Percentiles rank a stretch among this genome's conserved stretches.
These are phyloP conservation scores for Alectoria sarmentosa DNA, from an alignment of 495 filamentous ascomycete species.

Conservation along the genomic window DNA sequence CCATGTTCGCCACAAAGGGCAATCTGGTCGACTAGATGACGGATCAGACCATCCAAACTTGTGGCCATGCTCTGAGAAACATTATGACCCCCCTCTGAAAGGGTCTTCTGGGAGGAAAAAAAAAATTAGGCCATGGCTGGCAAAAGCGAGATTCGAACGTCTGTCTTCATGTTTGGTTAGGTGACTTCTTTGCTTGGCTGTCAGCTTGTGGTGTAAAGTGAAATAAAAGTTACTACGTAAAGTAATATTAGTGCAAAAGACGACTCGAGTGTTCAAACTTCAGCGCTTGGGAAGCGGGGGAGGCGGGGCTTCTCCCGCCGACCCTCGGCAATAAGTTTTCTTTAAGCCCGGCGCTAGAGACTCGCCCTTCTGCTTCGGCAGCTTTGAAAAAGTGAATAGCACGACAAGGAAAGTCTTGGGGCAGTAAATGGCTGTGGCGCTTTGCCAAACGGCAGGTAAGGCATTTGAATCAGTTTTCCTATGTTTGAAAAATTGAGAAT, in stretches of 20 bases:
- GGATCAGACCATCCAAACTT: slow-evolving; percentile 62
- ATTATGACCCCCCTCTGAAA: slow-evolving; percentile 17
- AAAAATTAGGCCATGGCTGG: slow-evolving; percentile 19
- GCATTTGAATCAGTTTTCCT: not conserved
- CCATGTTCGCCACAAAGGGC: slow-evolving; percentile 62
- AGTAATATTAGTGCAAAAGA: not conserved
- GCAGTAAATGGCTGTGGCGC: not conserved
- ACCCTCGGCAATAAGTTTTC: not conserved
- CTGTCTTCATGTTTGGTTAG: not conserved
- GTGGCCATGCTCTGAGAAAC: slow-evolving; percentile 47
- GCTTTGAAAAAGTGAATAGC: no score
- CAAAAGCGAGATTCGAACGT: slow-evolving; percentile 16
- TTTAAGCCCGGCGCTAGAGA: slow-evolving; percentile 8
- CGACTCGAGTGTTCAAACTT: not conserved
- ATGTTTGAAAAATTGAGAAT: not conserved
- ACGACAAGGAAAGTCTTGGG: not conserved
- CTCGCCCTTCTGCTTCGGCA: slow-evolving; percentile 1
- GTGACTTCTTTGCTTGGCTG: no score
- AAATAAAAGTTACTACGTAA: no score
- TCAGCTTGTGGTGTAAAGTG: no score
- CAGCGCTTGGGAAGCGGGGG: no score
- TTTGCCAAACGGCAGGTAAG: not conserved
- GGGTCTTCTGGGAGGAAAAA: not conserved
- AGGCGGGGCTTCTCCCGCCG: not conserved
- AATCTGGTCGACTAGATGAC: slow-evolving; percentile 64